phyloP scores from a whole-genome alignment of 2,329 filamentous ascomycete species.

The Aspergillus ustus region DNA sequence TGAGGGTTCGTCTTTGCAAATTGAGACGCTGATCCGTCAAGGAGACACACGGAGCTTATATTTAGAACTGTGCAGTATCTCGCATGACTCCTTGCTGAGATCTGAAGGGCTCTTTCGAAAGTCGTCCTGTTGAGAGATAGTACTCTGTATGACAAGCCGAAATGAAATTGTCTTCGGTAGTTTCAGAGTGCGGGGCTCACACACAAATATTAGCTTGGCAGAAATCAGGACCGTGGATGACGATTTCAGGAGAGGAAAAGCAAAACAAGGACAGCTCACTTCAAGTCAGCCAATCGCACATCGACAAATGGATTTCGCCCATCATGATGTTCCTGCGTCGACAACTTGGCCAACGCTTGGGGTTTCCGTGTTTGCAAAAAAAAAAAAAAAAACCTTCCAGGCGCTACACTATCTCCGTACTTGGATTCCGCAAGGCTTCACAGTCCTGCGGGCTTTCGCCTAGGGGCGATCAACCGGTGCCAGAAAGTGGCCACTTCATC shows the following conservation, averaged over 20 bases:
- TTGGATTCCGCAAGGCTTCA: background rate
- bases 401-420: background rate
- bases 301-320: background rate
- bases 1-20: background rate
- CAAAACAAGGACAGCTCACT: background rate
- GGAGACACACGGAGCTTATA: background rate
- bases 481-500: constrained; percentile 1
- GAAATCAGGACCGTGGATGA: background rate
- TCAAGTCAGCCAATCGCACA: background rate
- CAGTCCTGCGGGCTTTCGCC: background rate
- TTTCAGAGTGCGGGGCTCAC: constrained; percentile 5
- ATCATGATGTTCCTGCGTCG: background rate
- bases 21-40: background rate
- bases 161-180: background rate
- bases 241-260: constrained; percentile 4
- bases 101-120: background rate
- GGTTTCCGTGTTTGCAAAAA: background rate
- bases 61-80: background rate
- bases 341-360: background rate
- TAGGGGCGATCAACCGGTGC: constrained; percentile 7
- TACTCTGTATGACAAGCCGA: background rate
- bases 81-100: background rate
- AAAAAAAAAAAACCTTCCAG: too few relatives aligned
- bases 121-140: background rate
- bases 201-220: background rate